Base-by-base conservation (phyloP, 116 monocot species). In the Dioscorea cayenensis region DNA sequence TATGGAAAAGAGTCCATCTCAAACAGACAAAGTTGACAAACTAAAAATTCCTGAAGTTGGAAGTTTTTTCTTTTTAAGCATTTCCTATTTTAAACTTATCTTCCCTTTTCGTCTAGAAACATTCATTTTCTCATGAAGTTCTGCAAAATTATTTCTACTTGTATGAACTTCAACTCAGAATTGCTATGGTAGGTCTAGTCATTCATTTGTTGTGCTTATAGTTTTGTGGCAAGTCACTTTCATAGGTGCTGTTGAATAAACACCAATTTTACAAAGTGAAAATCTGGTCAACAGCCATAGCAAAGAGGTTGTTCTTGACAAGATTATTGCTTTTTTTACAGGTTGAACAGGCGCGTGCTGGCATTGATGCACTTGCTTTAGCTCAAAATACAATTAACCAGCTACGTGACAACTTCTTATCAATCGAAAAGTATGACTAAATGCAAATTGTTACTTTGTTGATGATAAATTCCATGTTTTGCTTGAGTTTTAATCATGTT, bases 261-360 rank as follows among this genome's bases (percentile, higher is more conserved):
- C 43, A 43, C 10, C 43, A 43, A 10, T 43, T 43, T 43, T 43
- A 12, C 7, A 43, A 43, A 43, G 43, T 43, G 12, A 43, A 12
- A 43, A 12, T 25, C 43, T 12, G 12, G 7, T 10, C 43, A 43
- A 43, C 5, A 43, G 6, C 43, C 7, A 43, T 12, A 5, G 6
- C 43, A 43, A 43, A 43, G 5, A 7, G 7, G 3, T 36, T 51
- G 64, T 14, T 43, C 35, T 51, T 51, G 28, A 49, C 18, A 21
- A 49, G 9, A 60, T 70, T 21, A 49, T 63, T 29, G 5, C 25
- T 19, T 48, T 51, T 69, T 66, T 35, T 68, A 77, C 83, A 97
- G 97, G 93, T 93, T 74, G 97, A 93, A 63, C 93, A 93, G 79
- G 93, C 97, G 28, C 90, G 69, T 74, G 78, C 80, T 76, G 97